phyloP scores from a whole-genome alignment of 345 rosid genomes.

The Lepidium didymum region DNA sequence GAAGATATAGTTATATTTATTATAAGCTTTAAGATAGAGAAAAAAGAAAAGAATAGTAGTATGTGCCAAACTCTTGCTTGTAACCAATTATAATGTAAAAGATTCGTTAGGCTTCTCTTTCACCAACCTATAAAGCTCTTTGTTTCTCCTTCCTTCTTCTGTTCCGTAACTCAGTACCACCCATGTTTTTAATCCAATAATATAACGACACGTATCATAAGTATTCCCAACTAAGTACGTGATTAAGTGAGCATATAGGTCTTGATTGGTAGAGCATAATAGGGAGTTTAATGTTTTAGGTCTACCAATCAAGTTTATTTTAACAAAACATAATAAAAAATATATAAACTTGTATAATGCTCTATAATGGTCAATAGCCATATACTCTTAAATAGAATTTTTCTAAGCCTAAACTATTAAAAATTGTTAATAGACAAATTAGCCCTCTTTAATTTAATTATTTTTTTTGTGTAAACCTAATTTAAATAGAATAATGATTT shows the following conservation, averaged over 20 bases:
- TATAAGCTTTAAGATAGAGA: neutral
- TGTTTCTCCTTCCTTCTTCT: conserved; percentile 21
- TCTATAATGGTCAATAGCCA: too few relatives aligned
- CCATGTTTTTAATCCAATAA: neutral
- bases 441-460: too few relatives aligned
- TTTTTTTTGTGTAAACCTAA: too few relatives aligned
- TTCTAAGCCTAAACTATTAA: too few relatives aligned
- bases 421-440: too few relatives aligned
- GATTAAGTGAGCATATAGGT: conserved; percentile 18
- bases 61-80: conserved; percentile 21
- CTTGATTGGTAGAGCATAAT: too few relatives aligned
- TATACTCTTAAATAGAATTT: too few relatives aligned
- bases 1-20: neutral
- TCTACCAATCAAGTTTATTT: too few relatives aligned
- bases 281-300: too few relatives aligned
- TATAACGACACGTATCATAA: neutral
- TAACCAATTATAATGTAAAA: conserved; percentile 3
- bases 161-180: conserved; percentile 15
- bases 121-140: conserved; percentile 18
- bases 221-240: conserved; percentile 14
- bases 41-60: neutral
- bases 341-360: too few relatives aligned
- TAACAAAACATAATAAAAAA: too few relatives aligned
- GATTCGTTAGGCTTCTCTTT: conserved; percentile 17
- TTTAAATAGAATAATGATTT: too few relatives aligned